Evolutionary conservation across 495 filamentous ascomycete species (phyloP).

Genomic region (Coniosporium apollinis): DNA sequence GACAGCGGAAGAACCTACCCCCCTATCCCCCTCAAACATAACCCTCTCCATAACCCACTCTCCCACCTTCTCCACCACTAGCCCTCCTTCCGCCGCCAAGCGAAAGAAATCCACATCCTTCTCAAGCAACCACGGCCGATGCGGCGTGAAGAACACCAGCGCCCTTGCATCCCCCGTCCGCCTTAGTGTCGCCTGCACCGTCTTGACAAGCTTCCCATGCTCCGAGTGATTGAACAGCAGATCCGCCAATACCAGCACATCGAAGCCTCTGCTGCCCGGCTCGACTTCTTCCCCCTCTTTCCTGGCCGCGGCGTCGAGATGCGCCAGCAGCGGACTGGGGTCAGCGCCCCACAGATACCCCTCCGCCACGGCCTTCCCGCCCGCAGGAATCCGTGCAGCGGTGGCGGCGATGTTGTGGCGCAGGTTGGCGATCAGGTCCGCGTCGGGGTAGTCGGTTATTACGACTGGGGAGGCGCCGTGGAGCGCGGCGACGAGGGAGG

Average conservation of each 20-base stretch:
- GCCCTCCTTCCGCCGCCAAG: conserved; percentile 45
- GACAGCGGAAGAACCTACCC: conserved; percentile 29
- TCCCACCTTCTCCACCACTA: conserved; percentile 57
- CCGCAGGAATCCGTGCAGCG: too few relatives aligned
- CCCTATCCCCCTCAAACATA: conserved; percentile 76
- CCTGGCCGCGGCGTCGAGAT: conserved; percentile 23
- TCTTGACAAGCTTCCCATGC: conserved; percentile 57
- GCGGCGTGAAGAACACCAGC: conserved; percentile 82
- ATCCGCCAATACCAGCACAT: conserved; percentile 72
- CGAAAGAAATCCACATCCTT: conserved; percentile 80
- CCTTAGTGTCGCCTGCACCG: conserved; percentile 45
- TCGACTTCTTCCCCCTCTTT: too few relatives aligned
- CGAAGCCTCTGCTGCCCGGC: too few relatives aligned
- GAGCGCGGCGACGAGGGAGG: conserved; percentile 59
- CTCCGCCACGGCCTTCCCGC: conserved; percentile 32
- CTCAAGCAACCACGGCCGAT: conserved; percentile 74
- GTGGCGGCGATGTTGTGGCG: conserved; percentile 46
- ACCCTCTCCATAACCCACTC: conserved; percentile 68
- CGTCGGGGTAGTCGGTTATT: conserved; percentile 79
- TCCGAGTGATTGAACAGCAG: conserved; percentile 79
- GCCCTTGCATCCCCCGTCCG: conserved; percentile 39
- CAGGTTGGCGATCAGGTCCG: conserved; percentile 61
- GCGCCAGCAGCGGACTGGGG: conserved; percentile 31
- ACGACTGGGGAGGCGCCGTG: conserved; percentile 51
- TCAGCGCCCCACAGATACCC: conserved; percentile 71